Percentiles rank a stretch among this genome's conserved stretches.
Conservation (phyloP, 2,329 filamentous ascomycete species). For the Scedosporium apiospermum region DNA sequence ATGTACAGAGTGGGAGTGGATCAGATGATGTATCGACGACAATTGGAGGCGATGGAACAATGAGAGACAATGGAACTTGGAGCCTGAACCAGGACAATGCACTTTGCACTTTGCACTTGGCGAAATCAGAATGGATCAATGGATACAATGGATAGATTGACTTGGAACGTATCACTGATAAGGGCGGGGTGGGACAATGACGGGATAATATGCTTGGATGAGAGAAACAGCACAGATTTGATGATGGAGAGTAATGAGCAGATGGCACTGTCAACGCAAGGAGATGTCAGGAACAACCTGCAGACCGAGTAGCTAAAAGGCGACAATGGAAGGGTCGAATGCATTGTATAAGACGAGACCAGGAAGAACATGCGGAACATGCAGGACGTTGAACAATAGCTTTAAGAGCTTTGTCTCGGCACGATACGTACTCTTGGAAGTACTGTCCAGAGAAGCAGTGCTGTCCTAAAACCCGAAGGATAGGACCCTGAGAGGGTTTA, state of each 20-base stretch:
- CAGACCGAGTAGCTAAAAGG: too few relatives aligned
- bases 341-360: too few relatives aligned
- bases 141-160: neutral
- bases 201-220: neutral
- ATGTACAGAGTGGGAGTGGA: neutral
- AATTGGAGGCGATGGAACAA: neutral
- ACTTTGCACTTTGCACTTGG: too few relatives aligned
- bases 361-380: too few relatives aligned
- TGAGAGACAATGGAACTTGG: neutral
- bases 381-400: too few relatives aligned
- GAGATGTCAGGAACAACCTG: neutral
- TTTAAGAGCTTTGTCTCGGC: too few relatives aligned
- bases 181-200: constrained; percentile 2
- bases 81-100: neutral
- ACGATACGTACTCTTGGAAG: too few relatives aligned
- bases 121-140: neutral
- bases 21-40: constrained; percentile 4
- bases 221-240: neutral
- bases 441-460: too few relatives aligned
- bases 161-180: neutral
- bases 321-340: too few relatives aligned
- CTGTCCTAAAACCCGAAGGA: too few relatives aligned
- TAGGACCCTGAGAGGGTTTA: too few relatives aligned
- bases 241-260: neutral
- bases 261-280: neutral